Conservation (phyloP, 495 filamentous ascomycete genomes). For the Oidiodendron maius region DNA sequence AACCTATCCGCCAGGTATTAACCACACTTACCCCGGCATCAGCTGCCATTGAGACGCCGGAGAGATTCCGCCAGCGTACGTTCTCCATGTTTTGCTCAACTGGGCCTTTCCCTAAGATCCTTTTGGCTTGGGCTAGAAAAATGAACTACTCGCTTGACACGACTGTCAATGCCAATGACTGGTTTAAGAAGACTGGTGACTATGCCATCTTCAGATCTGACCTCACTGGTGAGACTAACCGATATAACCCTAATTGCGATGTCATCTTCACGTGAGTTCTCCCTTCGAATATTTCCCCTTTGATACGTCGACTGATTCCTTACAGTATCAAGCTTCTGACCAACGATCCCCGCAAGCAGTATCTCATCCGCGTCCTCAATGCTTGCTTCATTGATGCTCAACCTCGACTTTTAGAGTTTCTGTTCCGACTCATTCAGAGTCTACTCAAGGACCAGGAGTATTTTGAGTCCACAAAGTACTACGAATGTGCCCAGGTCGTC, state of each 20-base stretch:
- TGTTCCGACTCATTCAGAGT: slow-evolving; percentile 8
- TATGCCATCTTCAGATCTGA: slow-evolving; percentile 16
- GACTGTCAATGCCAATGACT: background rate
- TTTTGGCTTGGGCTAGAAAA: slow-evolving; percentile 3
- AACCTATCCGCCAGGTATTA: too few species aligned
- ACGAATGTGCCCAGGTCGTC: background rate
- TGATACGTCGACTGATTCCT: background rate
- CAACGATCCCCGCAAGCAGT: background rate
- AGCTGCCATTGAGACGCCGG: background rate
- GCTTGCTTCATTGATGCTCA: background rate
- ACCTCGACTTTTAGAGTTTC: slow-evolving; percentile 1
- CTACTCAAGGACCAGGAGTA: background rate
- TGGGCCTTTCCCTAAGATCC: slow-evolving; percentile 4
- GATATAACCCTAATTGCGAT: background rate
- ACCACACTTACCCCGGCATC: background rate
- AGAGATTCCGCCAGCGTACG: slow-evolving; percentile 12
- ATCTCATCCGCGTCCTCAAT: slow-evolving; percentile 8
- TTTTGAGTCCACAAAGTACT: background rate
- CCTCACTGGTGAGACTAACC: background rate
- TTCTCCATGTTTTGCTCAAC: slow-evolving; percentile 11
- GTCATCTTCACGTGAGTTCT: slow-evolving; percentile 8
- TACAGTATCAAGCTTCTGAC: slow-evolving; percentile 1
- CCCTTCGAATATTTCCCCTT: background rate
- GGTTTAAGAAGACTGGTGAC: slow-evolving; percentile 7
- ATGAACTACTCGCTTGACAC: background rate